A percentile compares a stretch with the other conserved stretches of the same genome.
Conservation (phyloP, 768 basidiomycete species). For the Kwoniella bestiolae region DNA sequence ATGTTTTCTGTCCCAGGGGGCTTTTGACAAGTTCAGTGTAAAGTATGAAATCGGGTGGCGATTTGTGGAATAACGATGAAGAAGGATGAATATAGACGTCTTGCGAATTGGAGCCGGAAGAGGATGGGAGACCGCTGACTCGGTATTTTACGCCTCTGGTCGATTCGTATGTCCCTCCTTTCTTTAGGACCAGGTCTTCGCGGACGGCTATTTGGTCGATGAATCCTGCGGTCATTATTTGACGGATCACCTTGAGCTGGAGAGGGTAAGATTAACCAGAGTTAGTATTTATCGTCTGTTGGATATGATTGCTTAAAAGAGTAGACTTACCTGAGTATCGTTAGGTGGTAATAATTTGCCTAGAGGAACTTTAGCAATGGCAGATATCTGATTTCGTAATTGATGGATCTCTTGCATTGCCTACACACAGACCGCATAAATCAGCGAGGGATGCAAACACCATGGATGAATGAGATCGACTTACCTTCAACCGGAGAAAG, state of each 20-base stretch:
- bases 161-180: constrained; percentile 68
- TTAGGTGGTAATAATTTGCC: constrained; percentile 75
- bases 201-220: constrained; percentile 94
- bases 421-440: constrained; percentile 58
- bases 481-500: constrained; percentile 86
- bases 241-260: constrained; percentile 86
- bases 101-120: constrained; percentile 52
- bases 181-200: constrained; percentile 74
- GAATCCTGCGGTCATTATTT: constrained; percentile 84
- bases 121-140: constrained; percentile 68
- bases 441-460: constrained; percentile 3
- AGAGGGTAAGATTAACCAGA: background rate
- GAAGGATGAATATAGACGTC: constrained; percentile 93
- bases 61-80: constrained; percentile 69
- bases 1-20: constrained; percentile 73
- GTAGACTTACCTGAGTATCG: constrained; percentile 69
- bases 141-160: constrained; percentile 81
- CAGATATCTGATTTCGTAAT: constrained; percentile 82
- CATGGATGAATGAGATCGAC: constrained; percentile 23
- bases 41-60: constrained; percentile 84
- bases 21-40: constrained; percentile 76
- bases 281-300: background rate
- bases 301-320: background rate
- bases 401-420: constrained; percentile 99
- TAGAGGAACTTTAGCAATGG: constrained; percentile 83